phyloP scores from a whole-genome alignment of 2,329 filamentous ascomycete genomes.

The Neocucurbitaria cava region DNA sequence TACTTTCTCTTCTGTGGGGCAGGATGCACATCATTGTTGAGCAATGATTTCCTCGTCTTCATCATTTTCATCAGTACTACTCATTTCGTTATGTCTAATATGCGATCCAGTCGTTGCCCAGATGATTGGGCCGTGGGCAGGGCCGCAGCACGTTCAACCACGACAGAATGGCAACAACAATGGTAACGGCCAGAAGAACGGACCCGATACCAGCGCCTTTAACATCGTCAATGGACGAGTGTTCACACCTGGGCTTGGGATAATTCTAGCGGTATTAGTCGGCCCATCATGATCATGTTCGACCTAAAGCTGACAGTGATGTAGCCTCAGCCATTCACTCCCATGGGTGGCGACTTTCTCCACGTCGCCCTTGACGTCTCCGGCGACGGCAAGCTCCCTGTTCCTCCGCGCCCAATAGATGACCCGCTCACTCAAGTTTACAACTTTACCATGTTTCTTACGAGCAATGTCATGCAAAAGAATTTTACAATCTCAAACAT shows the following conservation, averaged over 20 bases:
- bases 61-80: conserved; percentile 15
- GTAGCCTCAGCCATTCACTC: conserved; percentile 47
- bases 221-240: conserved; percentile 70
- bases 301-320: conserved; percentile 12
- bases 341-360: conserved; percentile 55
- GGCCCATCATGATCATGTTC: neutral
- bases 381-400: conserved; percentile 68
- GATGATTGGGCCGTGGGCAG: conserved; percentile 35
- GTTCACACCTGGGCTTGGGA: conserved; percentile 71
- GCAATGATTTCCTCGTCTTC: conserved; percentile 32
- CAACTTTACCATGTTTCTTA: conserved; percentile 72
- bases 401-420: conserved; percentile 61
- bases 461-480: conserved; percentile 65
- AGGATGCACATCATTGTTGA: conserved; percentile 39
- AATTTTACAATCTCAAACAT: conserved; percentile 75
- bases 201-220: conserved; percentile 51
- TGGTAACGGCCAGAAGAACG: conserved; percentile 24
- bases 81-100: conserved; percentile 28
- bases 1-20: conserved; percentile 23
- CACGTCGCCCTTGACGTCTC: conserved; percentile 73
- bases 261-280: conserved; percentile 64
- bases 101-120: conserved; percentile 28
- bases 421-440: conserved; percentile 64
- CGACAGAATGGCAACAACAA: conserved; percentile 31
- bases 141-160: conserved; percentile 6